Evolutionary conservation across 495 filamentous ascomycete genomes (phyloP), one percentile per base, ranked within the genome.

Genomic region (Penicillium verhagenii): DNA sequence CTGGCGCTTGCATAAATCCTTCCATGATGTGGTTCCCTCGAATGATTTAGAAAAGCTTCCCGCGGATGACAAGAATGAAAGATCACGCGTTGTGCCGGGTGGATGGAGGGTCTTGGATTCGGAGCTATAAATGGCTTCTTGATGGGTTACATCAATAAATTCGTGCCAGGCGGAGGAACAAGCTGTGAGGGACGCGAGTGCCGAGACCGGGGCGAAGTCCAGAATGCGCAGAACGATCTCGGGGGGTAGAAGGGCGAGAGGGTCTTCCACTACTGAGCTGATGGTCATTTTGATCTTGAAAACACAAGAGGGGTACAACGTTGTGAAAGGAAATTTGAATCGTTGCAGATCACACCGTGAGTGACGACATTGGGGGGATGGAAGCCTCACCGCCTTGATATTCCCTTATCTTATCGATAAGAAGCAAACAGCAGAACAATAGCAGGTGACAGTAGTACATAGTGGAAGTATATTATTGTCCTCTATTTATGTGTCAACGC

Each of bases 121-220:
- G 54, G 67, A 65, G 23, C 47, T 47, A 53, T 75, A 75, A 57
- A 75, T 73, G 10, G 69, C 65, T 33, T 75, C 61, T 63, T 69
- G 72, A 52, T 75, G 71, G 4, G 69, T 71, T 60, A 65, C 54
- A 58, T 75, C 72, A 57, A 75, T 75, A 50, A 75, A 73, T 38
- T 53, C 44, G 52, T 73, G 69, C 72, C 72, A 75, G 28, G 70
- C 69, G 23, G 65, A 67, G 18, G 70, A 73, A n/a, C 64, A 57
- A 1, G 61, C 52, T 14, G 66, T 71, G 37, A 75, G 60, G 19
- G 69, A 63, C 6, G 65, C 72, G 43, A 75, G 54, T 5, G 66
- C 49, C 19, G 72, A 63, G 18, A 70, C 45, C 18, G 72, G 50
- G 29, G 69, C 47, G 51, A 72, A 73, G 21, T 75, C 66, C 47